Base-by-base conservation (phyloP, 2,329 filamentous ascomycete species). In the Colletotrichum tropicale region DNA sequence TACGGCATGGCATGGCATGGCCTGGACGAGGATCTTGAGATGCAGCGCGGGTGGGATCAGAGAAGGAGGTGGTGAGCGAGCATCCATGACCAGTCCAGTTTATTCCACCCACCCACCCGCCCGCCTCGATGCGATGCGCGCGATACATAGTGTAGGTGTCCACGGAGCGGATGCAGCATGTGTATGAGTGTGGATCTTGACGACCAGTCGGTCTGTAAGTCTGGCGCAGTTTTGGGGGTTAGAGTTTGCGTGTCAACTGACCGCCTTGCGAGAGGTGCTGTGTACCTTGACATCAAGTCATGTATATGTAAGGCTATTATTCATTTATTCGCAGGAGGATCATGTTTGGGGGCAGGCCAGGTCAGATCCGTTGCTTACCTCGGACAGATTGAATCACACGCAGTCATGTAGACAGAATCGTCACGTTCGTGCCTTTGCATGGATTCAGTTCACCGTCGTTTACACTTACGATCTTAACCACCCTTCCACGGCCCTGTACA, bases 11-110 rank as follows among this genome's bases (percentile, higher is more conserved):
- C 55, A 61, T 43, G 62, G 72, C 61, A 66, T 74, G 72, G 73
- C 55, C 52, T 56, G 62, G 72, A 48, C 69, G 73, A 75, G 73
- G 73, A 75, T 72, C 73, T 72, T 72, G 69, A 75, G 73, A 75
- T 75, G 73, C 69, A 72, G 73, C 73, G 73, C 73, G 69, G 69
- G 73, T 66, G 73, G 69, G 56, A 75, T 64, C 69, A 72, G 36
- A 72, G 55, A 64, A 66, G 56, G 58, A 62, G 62, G 73, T 72
- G 62, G 69, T 72, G 69, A 48, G 36, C 18, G 38, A 72, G 69
- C 43, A 74, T 66, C 66, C 71, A 74, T 60, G 73, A 36, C 62
- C 61, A 75, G 72, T 69, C 61, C 60, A 66, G 34, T 64, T 48
- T 43, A 58, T 70, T 21, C 68, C 70, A 38, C 62, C 48, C 55